Conservation (phyloP, 2,329 filamentous ascomycete genomes). For the Trichoderma sp. region DNA sequence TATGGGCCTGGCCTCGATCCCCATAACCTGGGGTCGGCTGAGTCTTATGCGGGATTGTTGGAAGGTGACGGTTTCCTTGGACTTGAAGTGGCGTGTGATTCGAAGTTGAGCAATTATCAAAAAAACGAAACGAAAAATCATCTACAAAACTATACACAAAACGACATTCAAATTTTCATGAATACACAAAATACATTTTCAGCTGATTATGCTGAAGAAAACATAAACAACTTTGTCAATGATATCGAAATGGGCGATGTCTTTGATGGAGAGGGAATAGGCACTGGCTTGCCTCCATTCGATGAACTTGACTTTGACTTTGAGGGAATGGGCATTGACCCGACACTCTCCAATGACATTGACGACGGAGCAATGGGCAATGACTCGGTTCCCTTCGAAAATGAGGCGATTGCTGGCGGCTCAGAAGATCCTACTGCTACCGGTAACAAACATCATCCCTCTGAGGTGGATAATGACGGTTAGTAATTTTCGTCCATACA, state of each 20-base stretch:
- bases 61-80: not conserved
- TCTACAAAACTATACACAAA: too few relatives aligned
- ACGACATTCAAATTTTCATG: too few relatives aligned
- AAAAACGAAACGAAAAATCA: not conserved
- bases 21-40: not conserved
- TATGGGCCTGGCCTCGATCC: not conserved
- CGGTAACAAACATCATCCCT: not conserved
- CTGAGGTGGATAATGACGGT: not conserved
- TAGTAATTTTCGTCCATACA: not conserved
- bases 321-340: too few relatives aligned
- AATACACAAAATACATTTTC: not conserved
- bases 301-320: not conserved
- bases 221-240: not conserved
- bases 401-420: not conserved
- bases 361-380: not conserved
- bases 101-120: not conserved
- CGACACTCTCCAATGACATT: not conserved
- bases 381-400: not conserved
- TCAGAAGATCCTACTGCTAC: not conserved
- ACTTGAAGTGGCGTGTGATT: rapidly evolving
- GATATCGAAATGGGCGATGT: too few relatives aligned
- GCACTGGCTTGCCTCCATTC: not conserved
- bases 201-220: not conserved
- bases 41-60: not conserved
- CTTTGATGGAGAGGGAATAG: too few relatives aligned